Evolutionary conservation across 2,329 filamentous ascomycete genomes (phyloP).

Genomic region (Grosmannia penicillata): DNA sequence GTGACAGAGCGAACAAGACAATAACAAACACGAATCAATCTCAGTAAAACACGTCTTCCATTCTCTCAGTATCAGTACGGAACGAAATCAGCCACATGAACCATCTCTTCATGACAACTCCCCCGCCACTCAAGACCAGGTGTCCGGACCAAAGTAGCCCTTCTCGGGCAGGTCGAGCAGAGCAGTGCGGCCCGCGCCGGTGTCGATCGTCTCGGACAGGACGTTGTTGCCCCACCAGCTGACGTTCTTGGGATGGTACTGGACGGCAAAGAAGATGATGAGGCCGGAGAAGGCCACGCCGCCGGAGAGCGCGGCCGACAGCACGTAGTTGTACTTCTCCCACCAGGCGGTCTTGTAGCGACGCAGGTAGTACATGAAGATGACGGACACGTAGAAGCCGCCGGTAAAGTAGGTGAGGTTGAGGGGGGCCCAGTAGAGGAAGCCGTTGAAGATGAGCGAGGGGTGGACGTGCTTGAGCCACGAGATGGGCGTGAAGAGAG

Average conservation of each 20-base stretch:
- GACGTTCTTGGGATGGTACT: conserved; percentile 3
- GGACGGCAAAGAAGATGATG: conserved; percentile 11
- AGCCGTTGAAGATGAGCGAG: conserved; percentile 5
- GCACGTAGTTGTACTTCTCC: conserved; percentile 19
- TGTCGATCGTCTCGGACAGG: neutral
- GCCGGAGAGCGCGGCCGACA: conserved; percentile 16
- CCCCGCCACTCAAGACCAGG: conserved; percentile 1
- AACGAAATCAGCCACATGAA: too few species aligned
- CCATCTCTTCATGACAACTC: too few species aligned
- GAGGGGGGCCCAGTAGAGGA: conserved; percentile 5
- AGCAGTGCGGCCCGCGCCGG: neutral
- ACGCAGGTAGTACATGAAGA: conserved; percentile 14
- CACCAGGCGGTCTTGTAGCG: conserved; percentile 12
- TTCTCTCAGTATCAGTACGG: too few species aligned
- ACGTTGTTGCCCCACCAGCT: conserved; percentile 9
- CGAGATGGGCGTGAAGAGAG: neutral
- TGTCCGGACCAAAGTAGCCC: conserved; percentile 5
- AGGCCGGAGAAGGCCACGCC: conserved; percentile 18
- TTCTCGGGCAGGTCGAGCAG: conserved; percentile 1
- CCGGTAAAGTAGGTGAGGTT: conserved; percentile 10
- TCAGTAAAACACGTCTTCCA: too few species aligned
- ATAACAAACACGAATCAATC: too few species aligned
- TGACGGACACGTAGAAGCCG: conserved; percentile 11
- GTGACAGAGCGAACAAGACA: too few species aligned
- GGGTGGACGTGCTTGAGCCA: conserved; percentile 7